Evolutionary conservation across 257 asterid genomes (phyloP).

Genomic region (Avicennia marina): DNA sequence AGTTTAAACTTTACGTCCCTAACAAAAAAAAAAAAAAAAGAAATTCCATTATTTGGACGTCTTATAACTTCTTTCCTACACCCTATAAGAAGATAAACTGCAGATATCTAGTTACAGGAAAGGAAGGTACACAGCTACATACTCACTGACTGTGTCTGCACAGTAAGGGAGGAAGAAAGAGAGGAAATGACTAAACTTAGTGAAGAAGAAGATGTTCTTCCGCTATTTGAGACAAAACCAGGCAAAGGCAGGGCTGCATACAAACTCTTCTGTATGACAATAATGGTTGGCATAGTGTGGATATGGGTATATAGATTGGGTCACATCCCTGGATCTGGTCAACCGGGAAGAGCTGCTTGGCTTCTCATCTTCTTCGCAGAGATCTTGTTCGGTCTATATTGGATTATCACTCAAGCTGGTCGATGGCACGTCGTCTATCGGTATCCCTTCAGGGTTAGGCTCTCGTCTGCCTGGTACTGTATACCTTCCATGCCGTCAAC

Average conservation of each 20-base stretch:
- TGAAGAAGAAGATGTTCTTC: slow-evolving; percentile 8
- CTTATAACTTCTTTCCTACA: too few species aligned
- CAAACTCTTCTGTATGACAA: neutral
- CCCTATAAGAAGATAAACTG: too few species aligned
- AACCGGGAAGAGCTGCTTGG: slow-evolving; percentile 22
- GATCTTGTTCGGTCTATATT: slow-evolving; percentile 23
- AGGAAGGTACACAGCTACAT: too few species aligned
- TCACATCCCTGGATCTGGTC: slow-evolving; percentile 16
- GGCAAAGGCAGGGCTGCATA: slow-evolving; percentile 23
- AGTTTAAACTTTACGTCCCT: too few species aligned
- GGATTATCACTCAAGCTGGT: slow-evolving; percentile 23
- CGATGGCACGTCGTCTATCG: slow-evolving; percentile 25
- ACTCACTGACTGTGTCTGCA: too few species aligned
- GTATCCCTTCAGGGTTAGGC: slow-evolving; percentile 29
- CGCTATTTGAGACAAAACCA: slow-evolving; percentile 26
- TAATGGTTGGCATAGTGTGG: slow-evolving; percentile 8
- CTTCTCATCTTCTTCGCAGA: slow-evolving; percentile 21
- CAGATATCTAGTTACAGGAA: too few species aligned
- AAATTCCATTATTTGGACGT: too few species aligned
- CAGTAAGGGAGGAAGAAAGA: neutral
- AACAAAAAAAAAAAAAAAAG: too few species aligned
- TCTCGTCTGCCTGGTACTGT: too few species aligned
- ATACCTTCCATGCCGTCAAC: too few species aligned
- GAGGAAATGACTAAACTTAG: neutral
- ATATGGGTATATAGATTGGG: slow-evolving; percentile 20